These are phyloP conservation scores for Gossypium lobatum DNA, from an alignment of 441 rosid genomes.

Conservation along the genomic window DNA sequence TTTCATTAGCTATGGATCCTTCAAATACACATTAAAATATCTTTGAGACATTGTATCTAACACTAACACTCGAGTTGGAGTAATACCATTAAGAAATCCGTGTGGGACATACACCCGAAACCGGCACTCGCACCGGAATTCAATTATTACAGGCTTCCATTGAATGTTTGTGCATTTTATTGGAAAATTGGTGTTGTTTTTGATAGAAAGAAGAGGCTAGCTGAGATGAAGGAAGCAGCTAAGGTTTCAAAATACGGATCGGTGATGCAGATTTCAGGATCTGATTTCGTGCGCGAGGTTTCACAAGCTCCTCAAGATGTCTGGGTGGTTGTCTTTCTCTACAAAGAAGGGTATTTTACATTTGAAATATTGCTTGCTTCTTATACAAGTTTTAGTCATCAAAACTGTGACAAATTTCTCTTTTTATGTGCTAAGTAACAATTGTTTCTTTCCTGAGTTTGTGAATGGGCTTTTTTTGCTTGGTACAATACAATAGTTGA, in stretches of 20 bases:
- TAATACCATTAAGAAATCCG: not conserved
- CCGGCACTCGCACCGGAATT: not conserved
- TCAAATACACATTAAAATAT: not conserved
- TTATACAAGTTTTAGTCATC: not conserved
- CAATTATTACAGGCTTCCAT: not conserved
- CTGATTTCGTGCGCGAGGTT: constrained; percentile 88
- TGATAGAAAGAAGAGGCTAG: constrained; percentile 82
- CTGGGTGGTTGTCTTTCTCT: constrained; percentile 92
- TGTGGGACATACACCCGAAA: not conserved
- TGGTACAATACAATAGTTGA: not conserved
- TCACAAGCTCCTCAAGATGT: constrained; percentile 87
- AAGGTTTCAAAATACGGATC: constrained; percentile 67
- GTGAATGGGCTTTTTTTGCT: not conserved
- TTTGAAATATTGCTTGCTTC: not conserved
- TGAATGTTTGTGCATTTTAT: not conserved
- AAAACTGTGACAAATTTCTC: not conserved
- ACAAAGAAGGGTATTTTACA: constrained; percentile 74
- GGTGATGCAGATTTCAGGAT: constrained; percentile 74
- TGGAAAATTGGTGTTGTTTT: not conserved
- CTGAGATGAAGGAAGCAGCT: constrained; percentile 73
- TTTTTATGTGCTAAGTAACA: not conserved
- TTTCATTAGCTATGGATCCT: not conserved
- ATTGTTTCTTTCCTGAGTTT: not conserved
- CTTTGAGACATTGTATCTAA: too few relatives aligned
- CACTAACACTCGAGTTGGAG: not conserved